Evolutionary conservation across 1,284 basidiomycete genomes (phyloP).

Genomic region (Ganoderma resinaceum): DNA sequence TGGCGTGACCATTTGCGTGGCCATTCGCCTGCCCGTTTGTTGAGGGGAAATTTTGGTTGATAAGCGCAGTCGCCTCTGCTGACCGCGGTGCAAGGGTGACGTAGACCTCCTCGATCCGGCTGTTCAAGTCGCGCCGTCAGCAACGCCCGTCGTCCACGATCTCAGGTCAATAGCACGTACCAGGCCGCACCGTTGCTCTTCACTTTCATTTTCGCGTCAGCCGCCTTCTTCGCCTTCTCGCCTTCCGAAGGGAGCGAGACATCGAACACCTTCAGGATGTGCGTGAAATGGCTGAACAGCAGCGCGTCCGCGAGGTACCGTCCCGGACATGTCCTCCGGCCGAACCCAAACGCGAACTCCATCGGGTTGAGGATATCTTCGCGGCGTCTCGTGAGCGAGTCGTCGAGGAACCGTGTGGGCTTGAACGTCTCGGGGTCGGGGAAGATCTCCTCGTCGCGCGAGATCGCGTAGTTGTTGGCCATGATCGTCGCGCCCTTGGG

Average conservation of each 20-base stretch:
- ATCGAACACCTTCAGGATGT: slow-evolving; percentile 28
- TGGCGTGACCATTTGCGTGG: slow-evolving; percentile 6
- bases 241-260: slow-evolving; percentile 18
- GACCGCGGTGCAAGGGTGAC: slow-evolving; percentile 20
- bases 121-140: slow-evolving; percentile 4
- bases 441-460: slow-evolving; percentile 28
- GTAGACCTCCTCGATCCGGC: slow-evolving; percentile 26
- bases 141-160: slow-evolving; percentile 2
- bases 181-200: slow-evolving; percentile 30
- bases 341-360: slow-evolving; percentile 37
- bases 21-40: neutral
- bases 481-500: slow-evolving; percentile 39
- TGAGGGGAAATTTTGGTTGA: slow-evolving; percentile 5
- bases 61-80: slow-evolving; percentile 18
- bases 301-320: slow-evolving; percentile 32
- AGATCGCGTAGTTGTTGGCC: slow-evolving; percentile 36
- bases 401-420: slow-evolving; percentile 31
- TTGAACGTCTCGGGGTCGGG: slow-evolving; percentile 32
- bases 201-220: slow-evolving; percentile 26
- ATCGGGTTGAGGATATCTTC: slow-evolving; percentile 34
- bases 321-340: slow-evolving; percentile 29
- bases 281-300: slow-evolving; percentile 29
- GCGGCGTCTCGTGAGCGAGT: slow-evolving; percentile 25
- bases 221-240: slow-evolving; percentile 19
- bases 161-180: too few species aligned